phyloP scores from a whole-genome alignment of 345 rosid genomes.

The Geranium rotundifolium region DNA sequence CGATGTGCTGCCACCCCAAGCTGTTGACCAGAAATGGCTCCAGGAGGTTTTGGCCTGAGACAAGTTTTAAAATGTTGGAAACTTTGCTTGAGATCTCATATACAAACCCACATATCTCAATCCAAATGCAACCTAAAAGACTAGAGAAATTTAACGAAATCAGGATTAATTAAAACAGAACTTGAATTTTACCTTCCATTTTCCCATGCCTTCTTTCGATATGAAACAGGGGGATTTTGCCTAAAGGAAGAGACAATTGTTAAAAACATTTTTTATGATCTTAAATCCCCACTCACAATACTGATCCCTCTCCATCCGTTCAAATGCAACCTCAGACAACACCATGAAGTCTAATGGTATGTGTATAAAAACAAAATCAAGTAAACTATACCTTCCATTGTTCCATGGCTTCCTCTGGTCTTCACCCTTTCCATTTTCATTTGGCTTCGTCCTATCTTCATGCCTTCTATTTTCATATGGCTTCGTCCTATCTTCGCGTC shows the following conservation, averaged over 20 bases:
- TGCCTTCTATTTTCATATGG: constrained; percentile 21
- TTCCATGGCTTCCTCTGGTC: background rate
- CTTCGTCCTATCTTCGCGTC: background rate
- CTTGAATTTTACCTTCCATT: background rate
- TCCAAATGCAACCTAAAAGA: background rate
- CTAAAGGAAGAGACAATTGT: background rate
- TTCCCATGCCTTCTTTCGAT: background rate
- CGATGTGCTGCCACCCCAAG: constrained; percentile 70
- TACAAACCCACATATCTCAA: background rate
- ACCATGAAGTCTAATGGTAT: background rate
- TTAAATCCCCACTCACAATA: background rate
- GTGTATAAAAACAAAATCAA: background rate
- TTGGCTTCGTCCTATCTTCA: background rate
- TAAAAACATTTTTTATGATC: background rate
- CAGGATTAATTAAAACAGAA: background rate
- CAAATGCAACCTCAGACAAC: background rate
- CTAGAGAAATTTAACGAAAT: background rate
- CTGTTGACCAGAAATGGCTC: constrained; percentile 43
- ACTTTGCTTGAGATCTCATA: too few relatives aligned
- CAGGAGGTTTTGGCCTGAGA: constrained; percentile 49
- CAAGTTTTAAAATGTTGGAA: constrained; percentile 4
- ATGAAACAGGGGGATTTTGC: background rate
- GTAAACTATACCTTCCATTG: constrained; percentile 22
- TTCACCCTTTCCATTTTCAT: constrained; percentile 20
- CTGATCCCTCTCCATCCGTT: too few relatives aligned